These are phyloP conservation scores for Hypoxylon cercidicola DNA, from an alignment of 495 filamentous ascomycete genomes.

Conservation along the genomic window DNA sequence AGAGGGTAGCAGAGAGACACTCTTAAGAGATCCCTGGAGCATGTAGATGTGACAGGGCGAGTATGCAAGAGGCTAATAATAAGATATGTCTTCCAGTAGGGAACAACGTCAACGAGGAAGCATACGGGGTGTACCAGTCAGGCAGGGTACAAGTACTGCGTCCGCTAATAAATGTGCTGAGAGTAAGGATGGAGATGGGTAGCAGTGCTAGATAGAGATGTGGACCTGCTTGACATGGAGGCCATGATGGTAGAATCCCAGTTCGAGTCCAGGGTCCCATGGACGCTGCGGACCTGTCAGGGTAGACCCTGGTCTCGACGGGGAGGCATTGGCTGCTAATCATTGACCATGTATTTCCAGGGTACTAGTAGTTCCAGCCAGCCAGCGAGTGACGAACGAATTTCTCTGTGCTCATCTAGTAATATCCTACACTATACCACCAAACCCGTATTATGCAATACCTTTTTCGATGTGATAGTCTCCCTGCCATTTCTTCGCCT, in stretches of 20 bases:
- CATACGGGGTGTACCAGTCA: slow-evolving; percentile 10
- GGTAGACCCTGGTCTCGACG: slow-evolving; percentile 45
- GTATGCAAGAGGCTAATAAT: slow-evolving; percentile 43
- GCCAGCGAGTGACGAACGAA: slow-evolving; percentile 32
- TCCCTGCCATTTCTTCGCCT: slow-evolving; percentile 6
- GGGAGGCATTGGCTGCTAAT: slow-evolving; percentile 50
- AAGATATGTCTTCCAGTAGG: slow-evolving; percentile 27
- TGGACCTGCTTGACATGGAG: slow-evolving; percentile 40
- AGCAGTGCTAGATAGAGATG: slow-evolving; percentile 42
- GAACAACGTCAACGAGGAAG: slow-evolving; percentile 28
- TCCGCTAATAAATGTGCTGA: slow-evolving; percentile 45
- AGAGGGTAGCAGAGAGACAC: slow-evolving; percentile 27
- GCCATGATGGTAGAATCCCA: slow-evolving; percentile 43
- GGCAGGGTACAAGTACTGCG: slow-evolving; percentile 28
- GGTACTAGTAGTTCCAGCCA: slow-evolving; percentile 31
- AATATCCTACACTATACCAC: slow-evolving; percentile 36
- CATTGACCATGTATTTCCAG: slow-evolving; percentile 47
- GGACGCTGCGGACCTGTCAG: slow-evolving; percentile 43
- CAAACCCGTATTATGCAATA: slow-evolving; percentile 28
- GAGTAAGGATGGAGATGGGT: slow-evolving; percentile 45
- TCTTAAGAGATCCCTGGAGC: slow-evolving; percentile 39
- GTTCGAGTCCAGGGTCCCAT: slow-evolving; percentile 38
- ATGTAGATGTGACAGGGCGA: slow-evolving; percentile 42
- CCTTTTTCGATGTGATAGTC: slow-evolving; percentile 14
- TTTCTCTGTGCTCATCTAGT: slow-evolving; percentile 33